Base-by-base conservation (phyloP, 2,329 filamentous ascomycete species). In the Immersiporthe knoxdaviesiana region DNA sequence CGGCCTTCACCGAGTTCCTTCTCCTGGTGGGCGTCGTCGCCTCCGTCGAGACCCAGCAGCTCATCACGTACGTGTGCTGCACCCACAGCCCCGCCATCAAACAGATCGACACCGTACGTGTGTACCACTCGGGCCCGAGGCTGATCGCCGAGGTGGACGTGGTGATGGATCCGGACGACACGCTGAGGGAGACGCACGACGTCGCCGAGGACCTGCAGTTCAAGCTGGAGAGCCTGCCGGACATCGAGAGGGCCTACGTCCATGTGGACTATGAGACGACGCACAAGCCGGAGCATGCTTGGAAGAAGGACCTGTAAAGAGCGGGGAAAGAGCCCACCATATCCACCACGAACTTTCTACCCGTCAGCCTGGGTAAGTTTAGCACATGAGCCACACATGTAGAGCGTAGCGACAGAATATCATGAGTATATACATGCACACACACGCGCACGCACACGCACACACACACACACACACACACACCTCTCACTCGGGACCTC, bases 211-310 rank as follows among this genome's bases (percentile, higher is more conserved):
- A 91, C 75, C 84, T 99, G 75, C 96, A 99, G 84, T 92, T 92
- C 72, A 98, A 98, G 83, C 84, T 98, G 2, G 96, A 99, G 85
- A 92, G 90, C 68, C 80, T 99, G 72, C 95, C 96, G 0, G 91
- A 97, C 77, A 90, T 98, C 12, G 96, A 98, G 85, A 84, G 96
- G 70, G 94, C 94, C 0, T 98, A 97, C 78, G 96, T 98, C 27
- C 96, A 99, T 79, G 94, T 97, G 24, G 96, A 99, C 79, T 98
- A 97, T 75, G 96, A 98, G 83, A 97, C 94, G 4, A 94, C 91
- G 24, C 96, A 98, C 80, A 94, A 96, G 79, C 95, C 95, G 0
- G 94, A 97, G 83, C 94, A 90, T 75, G 81, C 82, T 18, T 83
- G 81, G 70, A 90, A 89, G 82, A 90, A 90, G 79, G 85, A 90